Percentiles rank a stretch among this genome's conserved stretches.
phyloP scores from a whole-genome alignment of 371 early-diverging fungal species.

The Rhizopus delemar region DNA sequence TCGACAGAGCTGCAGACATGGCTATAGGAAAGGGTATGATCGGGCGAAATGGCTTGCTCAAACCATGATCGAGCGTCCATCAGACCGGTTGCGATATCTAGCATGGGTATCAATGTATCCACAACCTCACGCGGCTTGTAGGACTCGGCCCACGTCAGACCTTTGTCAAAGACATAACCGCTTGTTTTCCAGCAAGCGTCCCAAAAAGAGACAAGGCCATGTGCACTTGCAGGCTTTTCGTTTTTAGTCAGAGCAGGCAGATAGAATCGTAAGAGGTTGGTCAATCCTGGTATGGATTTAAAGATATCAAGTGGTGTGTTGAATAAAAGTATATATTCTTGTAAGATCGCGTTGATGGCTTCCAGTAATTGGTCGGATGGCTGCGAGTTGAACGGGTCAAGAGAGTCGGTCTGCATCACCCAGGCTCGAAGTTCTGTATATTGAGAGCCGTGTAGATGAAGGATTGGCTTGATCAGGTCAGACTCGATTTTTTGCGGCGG shows the following conservation, averaged over 20 bases:
- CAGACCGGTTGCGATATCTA: constrained; percentile 33
- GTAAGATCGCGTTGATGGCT: constrained; percentile 23
- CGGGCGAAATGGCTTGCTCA: constrained; percentile 7
- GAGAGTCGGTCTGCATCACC: background rate
- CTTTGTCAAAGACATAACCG: constrained; percentile 26
- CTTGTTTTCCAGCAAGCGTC: constrained; percentile 36
- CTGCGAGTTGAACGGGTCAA: constrained; percentile 3
- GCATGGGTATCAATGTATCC: constrained; percentile 28
- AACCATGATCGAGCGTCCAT: constrained; percentile 27
- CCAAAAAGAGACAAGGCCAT: constrained; percentile 27
- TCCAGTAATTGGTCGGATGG: constrained; percentile 20
- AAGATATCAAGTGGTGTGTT: constrained; percentile 24
- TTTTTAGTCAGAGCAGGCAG: background rate
- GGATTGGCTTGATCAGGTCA: constrained; percentile 21
- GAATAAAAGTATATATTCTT: constrained; percentile 30
- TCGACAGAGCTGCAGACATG: constrained; percentile 25
- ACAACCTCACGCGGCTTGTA: constrained; percentile 36
- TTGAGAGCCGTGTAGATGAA: constrained; percentile 26
- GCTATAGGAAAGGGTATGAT: constrained; percentile 5
- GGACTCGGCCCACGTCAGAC: constrained; percentile 36
- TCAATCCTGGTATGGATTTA: constrained; percentile 16
- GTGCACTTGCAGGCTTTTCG: no score
- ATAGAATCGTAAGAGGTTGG: background rate
- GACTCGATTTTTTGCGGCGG: constrained; percentile 1
- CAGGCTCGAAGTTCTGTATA: constrained; percentile 12